Evolutionary conservation across 768 basidiomycete genomes (phyloP), one percentile per base, ranked within the genome.

Genomic region (Russula vinacea): DNA sequence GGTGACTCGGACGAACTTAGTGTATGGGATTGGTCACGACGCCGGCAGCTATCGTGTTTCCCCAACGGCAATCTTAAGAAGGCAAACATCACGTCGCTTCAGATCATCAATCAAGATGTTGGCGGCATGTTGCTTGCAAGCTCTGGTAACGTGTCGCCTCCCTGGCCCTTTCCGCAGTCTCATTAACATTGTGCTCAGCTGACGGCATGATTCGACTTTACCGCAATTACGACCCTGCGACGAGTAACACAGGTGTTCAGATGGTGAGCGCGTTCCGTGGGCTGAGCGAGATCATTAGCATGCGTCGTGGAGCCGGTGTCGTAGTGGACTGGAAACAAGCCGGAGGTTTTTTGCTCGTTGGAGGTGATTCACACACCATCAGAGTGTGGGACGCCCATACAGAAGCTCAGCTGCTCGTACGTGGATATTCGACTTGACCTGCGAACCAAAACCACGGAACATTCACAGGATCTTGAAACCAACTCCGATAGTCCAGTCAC

Each of bases 221-320:
- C 74, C 85, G 94, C 47, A 92, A 97, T 71, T 98, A 97, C 71
- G 94, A 97, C 72, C 83, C 87, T 0, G 80, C 77, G 10, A 71
- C 87, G 80, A 88, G 69, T 82, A 87, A 47, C 40, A 86, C 85
- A 1, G 85, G 89, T 3, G 79, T 97, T 16, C 90, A 94, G 71
- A 89, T 98, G 82, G 92, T 96, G 70, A 94, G 92, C 73, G 87
- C 94, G 14, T 98, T 97, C 84, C 84, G 94, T 39, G 96, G 85
- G 0, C 78, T 98, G 54, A 85, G 86, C 63, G 93, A 96, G 67
- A 78, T 90, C 35, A 77, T 92, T 22, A 85, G 84, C 35, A 74
- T 86, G 62, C 81, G 84, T n/a, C 86, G 89, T 66, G 91, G 93
- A 39, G 83, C 82, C 49, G 97, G 97, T 0, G 78, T 98, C 56